Evolutionary conservation across 2,329 filamentous ascomycete species (phyloP), one percentile per base, ranked within the genome.

Genomic region (Penicillium sp.): DNA sequence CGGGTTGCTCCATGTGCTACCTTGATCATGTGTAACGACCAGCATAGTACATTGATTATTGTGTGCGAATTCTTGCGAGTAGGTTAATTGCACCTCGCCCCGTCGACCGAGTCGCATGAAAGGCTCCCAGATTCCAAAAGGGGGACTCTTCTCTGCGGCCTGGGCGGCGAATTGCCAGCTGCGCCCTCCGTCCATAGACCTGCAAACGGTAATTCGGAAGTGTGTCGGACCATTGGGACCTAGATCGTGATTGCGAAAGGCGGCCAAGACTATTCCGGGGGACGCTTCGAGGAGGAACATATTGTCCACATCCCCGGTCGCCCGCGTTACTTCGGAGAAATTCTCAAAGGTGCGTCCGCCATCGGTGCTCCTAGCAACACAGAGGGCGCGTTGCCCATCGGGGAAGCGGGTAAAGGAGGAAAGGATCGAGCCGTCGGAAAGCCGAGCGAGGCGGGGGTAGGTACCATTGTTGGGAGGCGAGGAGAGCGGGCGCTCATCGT

Each of bases 121-220:
- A 0, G 82, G 82, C 66, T 83, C 82, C 82, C 81, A 83, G 19
- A 83, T 70, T 0, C 81, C 81, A 10, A 74, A 58, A 0, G 72
- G 70, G 0, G 76, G 69, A 1, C 64, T 45, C 49, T 79, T 81
- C 71, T 82, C 77, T 0, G 71, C 72, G 4, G 80, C 81, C 65
- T 83, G 80, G 25, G 79, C 76, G 2, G 78, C 72, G 65, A 75
- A 83, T 3, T 61, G 61, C 81, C 81, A 83, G 3, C 66, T 74
- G 1, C 70, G 71, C 0, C 81, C 81, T 52, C 75, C 78, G 62
- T 83, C 80, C 1, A 57, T 66, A 33, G 79, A 82, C 54, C 79
- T 76, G 61, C 80, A 83, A 14, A 83, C 80, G 0, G 81, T 83
- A 66, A 83, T 82, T 33, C 81, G 80, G 69, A 80, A 83, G 67